Conservation (phyloP, 2,329 filamentous ascomycete genomes). For the Apiospora kogelbergensis region DNA sequence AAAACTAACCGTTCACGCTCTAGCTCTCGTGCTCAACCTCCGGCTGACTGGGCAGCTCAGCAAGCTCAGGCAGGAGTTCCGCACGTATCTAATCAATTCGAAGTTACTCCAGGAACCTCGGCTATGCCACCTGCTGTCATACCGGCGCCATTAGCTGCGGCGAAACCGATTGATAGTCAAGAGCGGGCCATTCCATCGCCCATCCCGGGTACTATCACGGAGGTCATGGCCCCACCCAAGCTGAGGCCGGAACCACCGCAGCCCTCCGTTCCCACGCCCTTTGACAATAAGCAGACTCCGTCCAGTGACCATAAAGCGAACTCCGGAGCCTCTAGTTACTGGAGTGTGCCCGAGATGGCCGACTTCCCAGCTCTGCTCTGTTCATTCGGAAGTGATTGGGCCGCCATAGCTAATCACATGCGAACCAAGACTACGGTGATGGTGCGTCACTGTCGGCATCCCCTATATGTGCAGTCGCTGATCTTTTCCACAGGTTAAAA, state of each 20-base stretch:
- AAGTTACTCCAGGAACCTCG: constrained; percentile 41
- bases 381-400: constrained; percentile 79
- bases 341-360: constrained; percentile 79
- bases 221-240: constrained; percentile 57
- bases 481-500: constrained; percentile 57
- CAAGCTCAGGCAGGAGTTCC: constrained; percentile 38
- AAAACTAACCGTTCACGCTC: constrained; percentile 54
- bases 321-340: constrained; percentile 74
- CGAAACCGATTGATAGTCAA: constrained; percentile 27
- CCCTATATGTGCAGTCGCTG: background rate
- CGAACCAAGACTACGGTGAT: constrained; percentile 84
- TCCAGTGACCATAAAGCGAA: constrained; percentile 52
- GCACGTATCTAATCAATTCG: constrained; percentile 44
- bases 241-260: constrained; percentile 55
- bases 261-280: constrained; percentile 45
- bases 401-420: constrained; percentile 74
- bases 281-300: constrained; percentile 46
- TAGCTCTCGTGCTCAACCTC: constrained; percentile 48
- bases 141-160: constrained; percentile 26
- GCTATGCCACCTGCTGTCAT: constrained; percentile 42
- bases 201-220: constrained; percentile 40
- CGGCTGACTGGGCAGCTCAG: constrained; percentile 38
- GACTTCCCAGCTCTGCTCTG: constrained; percentile 73
- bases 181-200: constrained; percentile 25
- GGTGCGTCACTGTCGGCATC: constrained; percentile 49